These are phyloP conservation scores for Xerocomellus dryophilus DNA, from an alignment of 768 basidiomycete species.

Conservation along the genomic window DNA sequence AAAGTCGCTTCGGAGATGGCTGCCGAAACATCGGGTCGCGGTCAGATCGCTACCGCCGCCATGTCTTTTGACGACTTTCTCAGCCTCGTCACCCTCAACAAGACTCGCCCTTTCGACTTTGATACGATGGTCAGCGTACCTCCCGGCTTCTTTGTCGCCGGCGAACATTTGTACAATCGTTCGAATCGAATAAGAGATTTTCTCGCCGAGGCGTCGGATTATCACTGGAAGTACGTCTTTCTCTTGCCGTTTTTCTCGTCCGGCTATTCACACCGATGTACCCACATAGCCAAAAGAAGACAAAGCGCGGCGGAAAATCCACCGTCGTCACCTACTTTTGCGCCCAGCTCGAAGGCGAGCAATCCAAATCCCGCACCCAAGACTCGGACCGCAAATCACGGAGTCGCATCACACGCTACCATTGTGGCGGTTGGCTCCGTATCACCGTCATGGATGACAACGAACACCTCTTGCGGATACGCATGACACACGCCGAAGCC, in stretches of 20 bases:
- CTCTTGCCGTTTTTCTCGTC: not conserved
- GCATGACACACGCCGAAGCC: slow-evolving; percentile 36
- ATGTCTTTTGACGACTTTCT: slow-evolving; percentile 35
- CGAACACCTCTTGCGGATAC: slow-evolving; percentile 33
- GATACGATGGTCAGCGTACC: slow-evolving; percentile 36
- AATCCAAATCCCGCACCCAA: slow-evolving; percentile 34
- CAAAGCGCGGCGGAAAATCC: slow-evolving; percentile 34
- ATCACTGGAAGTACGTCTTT: slow-evolving; percentile 34
- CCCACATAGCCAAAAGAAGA: slow-evolving; percentile 31
- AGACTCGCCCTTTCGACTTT: slow-evolving; percentile 32
- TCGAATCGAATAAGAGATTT: slow-evolving; percentile 36
- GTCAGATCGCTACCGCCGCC: slow-evolving; percentile 36
- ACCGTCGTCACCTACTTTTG: slow-evolving; percentile 37
- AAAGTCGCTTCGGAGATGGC: slow-evolving; percentile 32
- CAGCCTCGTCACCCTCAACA: slow-evolving; percentile 33
- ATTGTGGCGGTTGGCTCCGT: slow-evolving; percentile 35
- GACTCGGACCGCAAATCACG: slow-evolving; percentile 35
- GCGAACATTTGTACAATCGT: slow-evolving; percentile 35
- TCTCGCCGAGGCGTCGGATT: slow-evolving; percentile 34
- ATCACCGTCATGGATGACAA: slow-evolving; percentile 38
- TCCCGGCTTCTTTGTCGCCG: slow-evolving; percentile 30
- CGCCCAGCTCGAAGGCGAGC: slow-evolving; percentile 34
- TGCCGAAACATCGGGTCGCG: slow-evolving; percentile 27
- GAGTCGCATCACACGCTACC: slow-evolving; percentile 34
- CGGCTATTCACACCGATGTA: not conserved